phyloP scores from a whole-genome alignment of 768 basidiomycete species.

The Boletus coccyginus region DNA sequence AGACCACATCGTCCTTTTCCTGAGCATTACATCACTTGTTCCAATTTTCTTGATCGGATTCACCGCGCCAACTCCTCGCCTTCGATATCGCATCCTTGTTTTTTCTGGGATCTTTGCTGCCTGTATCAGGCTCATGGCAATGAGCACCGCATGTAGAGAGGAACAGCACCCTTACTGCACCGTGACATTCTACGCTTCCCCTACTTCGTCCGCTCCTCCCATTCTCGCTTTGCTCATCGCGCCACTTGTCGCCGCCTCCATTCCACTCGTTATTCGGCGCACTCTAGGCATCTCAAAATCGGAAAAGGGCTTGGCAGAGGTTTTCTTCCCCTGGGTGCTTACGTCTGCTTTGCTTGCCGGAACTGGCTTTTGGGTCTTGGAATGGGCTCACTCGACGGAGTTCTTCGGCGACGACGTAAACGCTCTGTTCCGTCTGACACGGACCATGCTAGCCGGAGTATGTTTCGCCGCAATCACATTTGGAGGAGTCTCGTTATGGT shows the following conservation, averaged over 20 bases:
- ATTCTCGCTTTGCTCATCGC: constrained; percentile 54
- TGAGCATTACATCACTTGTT: constrained; percentile 63
- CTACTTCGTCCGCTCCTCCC: constrained; percentile 66
- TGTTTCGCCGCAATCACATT: constrained; percentile 50
- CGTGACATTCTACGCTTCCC: constrained; percentile 85
- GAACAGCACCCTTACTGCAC: constrained; percentile 90
- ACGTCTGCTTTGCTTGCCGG: constrained; percentile 58
- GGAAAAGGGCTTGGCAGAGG: constrained; percentile 65
- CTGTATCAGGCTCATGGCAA: constrained; percentile 71
- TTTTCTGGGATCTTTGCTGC: constrained; percentile 65
- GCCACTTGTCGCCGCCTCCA: constrained; percentile 49
- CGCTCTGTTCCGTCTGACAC: constrained; percentile 42
- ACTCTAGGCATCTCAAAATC: constrained; percentile 69
- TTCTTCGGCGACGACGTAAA: constrained; percentile 42
- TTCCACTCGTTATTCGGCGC: constrained; percentile 56
- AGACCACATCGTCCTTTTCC: constrained; percentile 76
- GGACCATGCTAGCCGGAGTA: constrained; percentile 62
- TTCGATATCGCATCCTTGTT: constrained; percentile 73
- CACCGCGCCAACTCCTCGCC: constrained; percentile 60
- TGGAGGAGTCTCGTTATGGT: constrained; percentile 67
- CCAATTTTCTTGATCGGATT: constrained; percentile 61
- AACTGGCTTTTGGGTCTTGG: constrained; percentile 73
- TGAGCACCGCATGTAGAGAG: constrained; percentile 89
- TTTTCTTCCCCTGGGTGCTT: constrained; percentile 60
- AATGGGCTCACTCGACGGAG: constrained; percentile 67